Evolutionary conservation across 1,284 basidiomycete species (phyloP).

Genomic region (Cutaneotrichosporon arboriforme): DNA sequence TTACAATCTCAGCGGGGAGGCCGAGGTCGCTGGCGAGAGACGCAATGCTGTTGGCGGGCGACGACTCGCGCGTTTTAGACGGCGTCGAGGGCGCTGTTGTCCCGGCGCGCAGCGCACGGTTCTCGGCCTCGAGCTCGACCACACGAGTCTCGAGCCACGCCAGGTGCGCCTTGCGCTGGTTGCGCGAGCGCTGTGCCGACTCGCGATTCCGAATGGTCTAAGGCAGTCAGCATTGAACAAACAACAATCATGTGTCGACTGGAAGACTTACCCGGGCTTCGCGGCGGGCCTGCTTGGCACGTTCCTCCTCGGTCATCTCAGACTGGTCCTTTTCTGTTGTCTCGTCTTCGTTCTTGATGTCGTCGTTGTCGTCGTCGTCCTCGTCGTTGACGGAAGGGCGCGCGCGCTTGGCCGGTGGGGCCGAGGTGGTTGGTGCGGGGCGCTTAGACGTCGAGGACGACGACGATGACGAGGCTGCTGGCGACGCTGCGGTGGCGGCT

Average conservation of each 20-base stretch:
- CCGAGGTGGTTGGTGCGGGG: slow-evolving; percentile 8
- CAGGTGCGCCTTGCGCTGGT: slow-evolving; percentile 46
- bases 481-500: neutral
- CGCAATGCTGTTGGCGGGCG: slow-evolving; percentile 32
- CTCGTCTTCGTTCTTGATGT: slow-evolving; percentile 19
- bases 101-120: slow-evolving; percentile 30
- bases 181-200: slow-evolving; percentile 43
- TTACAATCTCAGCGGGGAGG: slow-evolving; percentile 32
- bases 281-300: slow-evolving; percentile 35
- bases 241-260: neutral
- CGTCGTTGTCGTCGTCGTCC: slow-evolving; percentile 18
- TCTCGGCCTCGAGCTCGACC: slow-evolving; percentile 42
- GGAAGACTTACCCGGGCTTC: slow-evolving; percentile 35
- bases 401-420: slow-evolving; percentile 15
- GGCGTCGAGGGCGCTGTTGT: slow-evolving; percentile 12
- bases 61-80: slow-evolving; percentile 24
- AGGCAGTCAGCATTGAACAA: neutral
- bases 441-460: slow-evolving; percentile 8
- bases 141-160: slow-evolving; percentile 44
- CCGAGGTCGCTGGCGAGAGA: slow-evolving; percentile 35
- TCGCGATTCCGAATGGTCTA: slow-evolving; percentile 44
- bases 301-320: slow-evolving; percentile 26
- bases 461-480: slow-evolving; percentile 12
- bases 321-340: slow-evolving; percentile 4
- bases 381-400: slow-evolving; percentile 7